phyloP scores from a whole-genome alignment of 306 rosid genomes.

The Heteromeles arbutifolia region DNA sequence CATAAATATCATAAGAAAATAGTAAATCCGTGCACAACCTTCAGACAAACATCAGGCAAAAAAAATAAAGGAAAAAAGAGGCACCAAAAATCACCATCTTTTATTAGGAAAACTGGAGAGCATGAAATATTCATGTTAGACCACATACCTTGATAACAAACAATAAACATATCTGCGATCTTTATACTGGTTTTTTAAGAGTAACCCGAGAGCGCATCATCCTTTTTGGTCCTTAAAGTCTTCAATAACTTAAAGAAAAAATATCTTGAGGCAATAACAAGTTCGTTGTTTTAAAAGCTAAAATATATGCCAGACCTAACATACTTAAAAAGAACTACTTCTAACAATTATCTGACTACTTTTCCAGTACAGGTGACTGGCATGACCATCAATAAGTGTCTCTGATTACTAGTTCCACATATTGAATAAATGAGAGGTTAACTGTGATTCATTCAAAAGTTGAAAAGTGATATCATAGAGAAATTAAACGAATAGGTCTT shows the following conservation, averaged over 20 bases:
- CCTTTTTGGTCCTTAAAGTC: not conserved
- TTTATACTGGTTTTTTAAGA: not conserved
- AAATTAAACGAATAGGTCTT: not conserved
- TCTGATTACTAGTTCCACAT: not conserved
- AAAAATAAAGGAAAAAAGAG: not conserved
- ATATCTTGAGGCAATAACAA: not conserved
- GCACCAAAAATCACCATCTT: not conserved
- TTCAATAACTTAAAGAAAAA: not conserved
- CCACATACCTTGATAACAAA: not conserved
- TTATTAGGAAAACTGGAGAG: not conserved
- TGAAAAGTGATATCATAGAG: not conserved
- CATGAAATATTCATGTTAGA: not conserved
- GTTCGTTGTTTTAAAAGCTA: too few relatives aligned
- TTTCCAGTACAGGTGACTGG: not conserved
- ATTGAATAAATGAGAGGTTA: not conserved
- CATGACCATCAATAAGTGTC: not conserved
- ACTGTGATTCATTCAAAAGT: not conserved
- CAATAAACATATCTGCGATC: not conserved
- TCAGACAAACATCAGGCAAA: not conserved
- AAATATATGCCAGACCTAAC: not conserved
- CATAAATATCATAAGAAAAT: conserved; percentile 8
- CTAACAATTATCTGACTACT: not conserved
- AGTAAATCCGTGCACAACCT: conserved; percentile 1
- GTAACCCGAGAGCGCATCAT: not conserved
- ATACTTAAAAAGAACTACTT: not conserved